A percentile compares a stretch with the other conserved stretches of the same genome.
These are phyloP conservation scores for Microcyclosporella mali DNA, from an alignment of 2,329 filamentous ascomycete genomes.

Conservation along the genomic window DNA sequence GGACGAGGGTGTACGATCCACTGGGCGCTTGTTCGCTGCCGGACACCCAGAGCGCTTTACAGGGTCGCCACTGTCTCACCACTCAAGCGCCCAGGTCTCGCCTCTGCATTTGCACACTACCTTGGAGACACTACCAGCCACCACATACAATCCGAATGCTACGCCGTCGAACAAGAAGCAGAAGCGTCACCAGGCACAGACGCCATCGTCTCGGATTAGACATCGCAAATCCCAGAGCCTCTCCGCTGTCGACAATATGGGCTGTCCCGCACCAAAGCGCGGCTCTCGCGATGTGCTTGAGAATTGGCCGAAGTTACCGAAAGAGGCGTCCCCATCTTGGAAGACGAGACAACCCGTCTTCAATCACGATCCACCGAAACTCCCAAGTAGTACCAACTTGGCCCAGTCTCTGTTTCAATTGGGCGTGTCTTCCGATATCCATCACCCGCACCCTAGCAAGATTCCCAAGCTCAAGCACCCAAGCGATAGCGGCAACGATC, in stretches of 20 bases:
- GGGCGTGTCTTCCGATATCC: background rate
- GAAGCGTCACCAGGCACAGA: background rate
- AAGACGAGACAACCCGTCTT: background rate
- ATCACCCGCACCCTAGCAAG: constrained; percentile 3
- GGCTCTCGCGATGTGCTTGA: constrained; percentile 9
- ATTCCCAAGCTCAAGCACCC: constrained; percentile 1
- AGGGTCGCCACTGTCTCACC: constrained; percentile 1
- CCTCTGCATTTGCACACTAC: constrained; percentile 3
- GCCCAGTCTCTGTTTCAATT: background rate
- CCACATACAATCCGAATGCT: background rate
- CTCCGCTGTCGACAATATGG: constrained; percentile 6
- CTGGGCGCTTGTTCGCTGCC: background rate
- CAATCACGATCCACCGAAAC: constrained; percentile 8
- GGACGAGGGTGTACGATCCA: no score
- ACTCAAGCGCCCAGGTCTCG: constrained; percentile 7
- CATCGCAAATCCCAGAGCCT: constrained; percentile 8
- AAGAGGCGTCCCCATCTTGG: constrained; percentile 6
- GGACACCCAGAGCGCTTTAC: background rate
- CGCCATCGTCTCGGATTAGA: background rate
- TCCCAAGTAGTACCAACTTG: background rate
- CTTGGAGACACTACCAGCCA: constrained; percentile 1
- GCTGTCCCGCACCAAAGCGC: constrained; percentile 1
- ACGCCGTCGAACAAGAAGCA: background rate
- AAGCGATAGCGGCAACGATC: constrained; percentile 1
- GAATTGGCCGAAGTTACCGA: constrained; percentile 6